phyloP scores from a whole-genome alignment of 768 basidiomycete species.

The Pleurotus ostreatus region DNA sequence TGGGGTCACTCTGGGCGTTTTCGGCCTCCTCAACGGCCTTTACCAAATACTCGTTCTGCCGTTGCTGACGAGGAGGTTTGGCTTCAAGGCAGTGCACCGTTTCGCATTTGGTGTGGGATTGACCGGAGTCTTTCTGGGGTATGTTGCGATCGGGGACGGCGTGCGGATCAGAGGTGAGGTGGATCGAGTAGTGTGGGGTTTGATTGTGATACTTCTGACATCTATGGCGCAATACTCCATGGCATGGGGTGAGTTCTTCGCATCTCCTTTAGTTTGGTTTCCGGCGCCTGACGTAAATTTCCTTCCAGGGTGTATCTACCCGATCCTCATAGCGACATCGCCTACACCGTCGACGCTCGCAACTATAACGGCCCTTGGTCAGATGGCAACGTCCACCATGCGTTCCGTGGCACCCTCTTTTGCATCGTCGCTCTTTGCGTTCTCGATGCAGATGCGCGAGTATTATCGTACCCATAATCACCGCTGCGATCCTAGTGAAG shows the following conservation, averaged over 20 bases:
- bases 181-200: constrained; percentile 8
- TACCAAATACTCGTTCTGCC: constrained; percentile 49
- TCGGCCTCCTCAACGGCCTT: constrained; percentile 47
- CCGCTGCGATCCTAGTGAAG: too few relatives aligned
- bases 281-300: not conserved
- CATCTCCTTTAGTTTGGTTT: not conserved
- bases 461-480: too few relatives aligned
- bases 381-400: constrained; percentile 18
- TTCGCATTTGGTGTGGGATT: constrained; percentile 7
- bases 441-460: constrained; percentile 14
- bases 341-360: constrained; percentile 20
- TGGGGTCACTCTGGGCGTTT: constrained; percentile 50
- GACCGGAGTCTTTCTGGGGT: constrained; percentile 15
- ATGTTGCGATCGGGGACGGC: constrained; percentile 13
- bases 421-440: constrained; percentile 20
- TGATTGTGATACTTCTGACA: constrained; percentile 12
- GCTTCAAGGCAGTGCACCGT: constrained; percentile 42
- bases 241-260: constrained; percentile 12
- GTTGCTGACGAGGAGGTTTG: constrained; percentile 38
- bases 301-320: constrained; percentile 16
- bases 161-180: constrained; percentile 13
- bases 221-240: constrained; percentile 12
- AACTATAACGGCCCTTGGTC: constrained; percentile 23
- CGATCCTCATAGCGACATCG: constrained; percentile 18
- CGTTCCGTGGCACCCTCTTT: constrained; percentile 19